These are phyloP conservation scores for Chlorella sp. DNA, from an alignment of 139 green algal genomes.

Conservation along the genomic window DNA sequence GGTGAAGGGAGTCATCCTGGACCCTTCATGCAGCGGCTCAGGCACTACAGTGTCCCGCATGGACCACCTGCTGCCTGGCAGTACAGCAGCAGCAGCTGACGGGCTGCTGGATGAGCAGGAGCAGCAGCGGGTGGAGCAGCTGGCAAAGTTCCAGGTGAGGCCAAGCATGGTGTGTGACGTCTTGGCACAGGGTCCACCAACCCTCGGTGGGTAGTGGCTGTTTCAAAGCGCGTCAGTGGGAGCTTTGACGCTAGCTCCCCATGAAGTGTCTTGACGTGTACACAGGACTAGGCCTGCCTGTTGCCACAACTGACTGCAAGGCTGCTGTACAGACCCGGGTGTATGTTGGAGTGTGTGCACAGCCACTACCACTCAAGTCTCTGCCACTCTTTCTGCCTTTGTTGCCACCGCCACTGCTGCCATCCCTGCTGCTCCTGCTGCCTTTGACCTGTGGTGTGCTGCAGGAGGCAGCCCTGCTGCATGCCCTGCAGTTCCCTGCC, in stretches of 20 bases:
- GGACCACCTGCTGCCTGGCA: slow-evolving; percentile 4
- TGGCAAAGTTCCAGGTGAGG: neutral
- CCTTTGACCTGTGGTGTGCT: no score
- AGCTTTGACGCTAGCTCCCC: no score
- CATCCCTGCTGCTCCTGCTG: no score
- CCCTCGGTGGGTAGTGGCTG: neutral
- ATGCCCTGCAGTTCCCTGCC: slow-evolving; percentile 78
- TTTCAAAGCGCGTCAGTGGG: neutral
- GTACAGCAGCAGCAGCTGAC: neutral
- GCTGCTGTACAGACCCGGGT: no score
- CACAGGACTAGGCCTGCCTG: no score
- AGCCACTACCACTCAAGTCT: no score
- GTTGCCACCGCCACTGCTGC: no score
- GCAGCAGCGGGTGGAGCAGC: neutral
- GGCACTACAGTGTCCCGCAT: slow-evolving; percentile 1
- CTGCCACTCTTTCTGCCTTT: no score
- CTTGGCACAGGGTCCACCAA: neutral
- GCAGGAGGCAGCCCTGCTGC: slow-evolving; percentile 71
- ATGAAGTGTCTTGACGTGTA: no score
- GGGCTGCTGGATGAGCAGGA: neutral
- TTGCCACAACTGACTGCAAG: no score
- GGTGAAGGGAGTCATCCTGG: slow-evolving; percentile 79
- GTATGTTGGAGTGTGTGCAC: no score
- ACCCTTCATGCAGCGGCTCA: slow-evolving; percentile 35
- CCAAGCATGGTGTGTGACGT: neutral